Evolutionary conservation across 305 asterid species (phyloP).

Genomic region (Rubia tinctorum): DNA sequence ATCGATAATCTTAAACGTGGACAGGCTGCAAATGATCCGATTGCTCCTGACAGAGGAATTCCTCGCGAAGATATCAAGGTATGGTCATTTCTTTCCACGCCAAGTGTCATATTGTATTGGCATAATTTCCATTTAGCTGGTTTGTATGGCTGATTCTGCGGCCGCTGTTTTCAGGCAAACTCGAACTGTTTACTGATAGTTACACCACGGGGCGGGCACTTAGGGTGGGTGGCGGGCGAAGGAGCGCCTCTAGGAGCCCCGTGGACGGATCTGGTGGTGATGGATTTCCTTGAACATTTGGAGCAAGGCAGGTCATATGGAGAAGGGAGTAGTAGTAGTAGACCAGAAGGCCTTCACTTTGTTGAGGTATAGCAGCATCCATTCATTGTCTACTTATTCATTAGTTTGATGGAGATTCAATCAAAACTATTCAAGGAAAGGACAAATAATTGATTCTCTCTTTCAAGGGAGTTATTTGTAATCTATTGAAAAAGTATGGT

Average conservation of each 20-base stretch:
- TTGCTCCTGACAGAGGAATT: conserved; percentile 92
- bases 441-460: neutral
- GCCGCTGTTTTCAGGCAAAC: conserved; percentile 51
- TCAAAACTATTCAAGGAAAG: neutral
- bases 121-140: too few relatives aligned
- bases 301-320: conserved; percentile 29
- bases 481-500: neutral
- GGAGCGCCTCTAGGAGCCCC: conserved; percentile 90
- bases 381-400: neutral
- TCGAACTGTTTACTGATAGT: conserved; percentile 75
- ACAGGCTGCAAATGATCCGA: conserved; percentile 98
- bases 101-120: conserved; percentile 3
- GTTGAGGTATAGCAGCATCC: conserved; percentile 4
- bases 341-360: conserved; percentile 7
- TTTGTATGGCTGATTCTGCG: neutral
- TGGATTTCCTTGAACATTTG: conserved; percentile 84
- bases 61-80: conserved; percentile 93
- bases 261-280: conserved; percentile 88
- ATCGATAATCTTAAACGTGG: conserved; percentile 23
- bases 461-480: neutral
- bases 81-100: conserved; percentile 8
- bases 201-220: conserved; percentile 95
- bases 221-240: conserved; percentile 94
- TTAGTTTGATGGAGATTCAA: neutral
- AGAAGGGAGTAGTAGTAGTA: neutral